Evolutionary conservation across 2,329 filamentous ascomycete genomes (phyloP).

Genomic region (Zarea fungicola): DNA sequence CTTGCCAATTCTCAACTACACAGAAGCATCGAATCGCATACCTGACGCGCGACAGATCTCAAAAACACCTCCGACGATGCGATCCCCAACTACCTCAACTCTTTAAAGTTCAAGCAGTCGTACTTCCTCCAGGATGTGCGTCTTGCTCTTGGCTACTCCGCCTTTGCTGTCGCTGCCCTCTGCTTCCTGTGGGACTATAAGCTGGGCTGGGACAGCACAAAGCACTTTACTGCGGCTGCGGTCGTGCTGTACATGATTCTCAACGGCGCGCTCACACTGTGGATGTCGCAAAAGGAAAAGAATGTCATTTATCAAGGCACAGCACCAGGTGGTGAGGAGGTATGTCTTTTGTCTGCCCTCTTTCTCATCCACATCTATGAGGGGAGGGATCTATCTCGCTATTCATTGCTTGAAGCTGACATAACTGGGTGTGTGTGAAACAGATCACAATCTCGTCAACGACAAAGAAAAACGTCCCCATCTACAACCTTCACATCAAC

Average conservation of each 20-base stretch:
- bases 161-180: conserved; percentile 72
- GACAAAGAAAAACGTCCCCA: conserved; percentile 72
- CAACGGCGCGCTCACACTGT: conserved; percentile 73
- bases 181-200: conserved; percentile 92
- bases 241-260: conserved; percentile 74
- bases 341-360: conserved; percentile 28
- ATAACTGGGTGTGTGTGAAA: no score
- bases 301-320: conserved; percentile 74
- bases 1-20: no score
- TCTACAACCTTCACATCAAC: conserved; percentile 70
- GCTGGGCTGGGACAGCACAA: conserved; percentile 81
- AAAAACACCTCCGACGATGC: conserved; percentile 97
- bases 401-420: no score
- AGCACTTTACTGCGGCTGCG: conserved; percentile 72
- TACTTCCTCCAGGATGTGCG: conserved; percentile 78
- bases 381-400: conserved; percentile 6
- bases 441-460: conserved; percentile 70
- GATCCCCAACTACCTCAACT: conserved; percentile 87
- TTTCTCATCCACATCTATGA: not conserved
- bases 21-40: not conserved
- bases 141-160: conserved; percentile 74
- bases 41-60: conserved; percentile 57
- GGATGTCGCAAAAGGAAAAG: conserved; percentile 80
- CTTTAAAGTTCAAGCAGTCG: conserved; percentile 76
- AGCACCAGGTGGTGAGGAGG: conserved; percentile 60